phyloP scores from a whole-genome alignment of 1,139 yeast genomes.

The Yamadazyma atmosphaerica region DNA sequence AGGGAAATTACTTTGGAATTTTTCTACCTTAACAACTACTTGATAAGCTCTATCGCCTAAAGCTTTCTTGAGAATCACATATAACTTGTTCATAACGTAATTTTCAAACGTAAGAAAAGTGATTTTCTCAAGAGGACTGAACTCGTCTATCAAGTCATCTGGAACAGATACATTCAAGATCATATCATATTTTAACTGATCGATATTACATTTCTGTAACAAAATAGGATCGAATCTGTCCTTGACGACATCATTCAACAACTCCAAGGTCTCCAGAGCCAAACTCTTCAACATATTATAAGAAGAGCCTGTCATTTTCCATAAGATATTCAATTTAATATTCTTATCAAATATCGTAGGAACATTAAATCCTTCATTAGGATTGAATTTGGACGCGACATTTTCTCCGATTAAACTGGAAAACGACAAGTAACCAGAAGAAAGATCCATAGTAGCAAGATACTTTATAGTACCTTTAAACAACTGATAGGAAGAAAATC shows the following conservation, averaged over 20 bases:
- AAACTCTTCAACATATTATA: constrained; percentile 61
- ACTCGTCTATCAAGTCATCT: constrained; percentile 40
- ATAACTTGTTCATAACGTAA: constrained; percentile 60
- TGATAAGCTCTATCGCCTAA: constrained; percentile 63
- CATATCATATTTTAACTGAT: constrained; percentile 66
- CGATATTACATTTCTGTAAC: constrained; percentile 58
- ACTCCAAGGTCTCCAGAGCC: constrained; percentile 65
- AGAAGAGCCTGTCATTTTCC: constrained; percentile 76
- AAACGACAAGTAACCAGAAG: constrained; percentile 66
- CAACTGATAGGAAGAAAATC: constrained; percentile 89
- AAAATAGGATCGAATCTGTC: constrained; percentile 90
- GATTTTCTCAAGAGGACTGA: constrained; percentile 74
- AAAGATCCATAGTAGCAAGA: constrained; percentile 74
- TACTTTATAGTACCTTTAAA: constrained; percentile 86
- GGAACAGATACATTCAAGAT: constrained; percentile 51
- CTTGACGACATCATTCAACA: constrained; percentile 74
- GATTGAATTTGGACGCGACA: constrained; percentile 47
- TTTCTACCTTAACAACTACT: constrained; percentile 39
- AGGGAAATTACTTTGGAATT: constrained; percentile 35
- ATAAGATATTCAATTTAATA: constrained; percentile 71
- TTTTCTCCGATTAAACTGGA: constrained; percentile 56
- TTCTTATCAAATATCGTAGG: constrained; percentile 80
- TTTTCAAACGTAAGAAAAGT: constrained; percentile 71
- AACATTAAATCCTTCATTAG: constrained; percentile 60
- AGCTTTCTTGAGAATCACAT: constrained; percentile 60